Evolutionary conservation across 2,329 filamentous ascomycete species (phyloP), one percentile per base, ranked within the genome.

Genomic region (Epicoccum sorghinum): DNA sequence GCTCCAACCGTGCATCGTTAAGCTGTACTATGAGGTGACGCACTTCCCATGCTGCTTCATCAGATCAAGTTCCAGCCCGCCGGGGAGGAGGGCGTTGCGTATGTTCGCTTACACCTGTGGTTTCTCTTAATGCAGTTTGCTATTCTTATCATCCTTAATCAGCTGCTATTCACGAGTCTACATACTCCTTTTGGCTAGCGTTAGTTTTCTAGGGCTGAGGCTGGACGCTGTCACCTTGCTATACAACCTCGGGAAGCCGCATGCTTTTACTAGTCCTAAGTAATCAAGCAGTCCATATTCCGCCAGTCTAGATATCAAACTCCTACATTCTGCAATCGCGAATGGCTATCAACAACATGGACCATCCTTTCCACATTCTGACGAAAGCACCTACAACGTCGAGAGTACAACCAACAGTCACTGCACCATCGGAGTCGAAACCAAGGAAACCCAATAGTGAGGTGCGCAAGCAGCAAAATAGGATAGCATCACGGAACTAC

Each of bases 401-500:
- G n/a, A 64, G 39, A 40, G 47, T 29, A 14, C 30, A 42, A 13
- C 7, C 27, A 37, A 38, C 36, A 56, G 62, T 14, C 41, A 41
- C 1, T 43, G 53, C 24, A 59, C 62, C 7, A 44, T 54, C 10
- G 58, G 44, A 8, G 57, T 63, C 52, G 23, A 73, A 68, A 45
- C 68, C 69, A 1, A 69, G 67, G 53, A 74, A 73, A 41, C 64
- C 61, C 42, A 73, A 74, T 43, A 74, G 71, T 55, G 71, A 74
- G 55, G 62, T 67, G 54, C 66, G 71, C 22, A 74, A 74, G 53
- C 70, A 71, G 47, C 71, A 74, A 48, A 74, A 74, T 33, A 65
- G 71, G 47, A 72, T 73, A 62, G 71, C 71, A 29, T 74, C 71
- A 14, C 68, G 70, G 18, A 74, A 74, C 35, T 74, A 74, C 53